Conservation (phyloP, 305 asterid species). For the Fraxinus sp. region DNA sequence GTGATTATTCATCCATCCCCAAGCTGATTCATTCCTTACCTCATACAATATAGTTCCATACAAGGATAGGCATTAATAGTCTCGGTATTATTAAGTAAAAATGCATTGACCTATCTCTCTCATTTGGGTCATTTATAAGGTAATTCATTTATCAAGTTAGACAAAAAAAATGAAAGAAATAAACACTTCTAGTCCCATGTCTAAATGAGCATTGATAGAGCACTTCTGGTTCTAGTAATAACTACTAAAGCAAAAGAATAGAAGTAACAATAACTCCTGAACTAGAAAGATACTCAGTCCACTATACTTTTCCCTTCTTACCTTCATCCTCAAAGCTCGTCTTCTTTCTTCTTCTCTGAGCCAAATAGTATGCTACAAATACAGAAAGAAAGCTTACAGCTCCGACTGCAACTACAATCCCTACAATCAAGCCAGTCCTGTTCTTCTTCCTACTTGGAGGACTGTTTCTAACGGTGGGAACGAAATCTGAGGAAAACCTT, state of each 20-base stretch:
- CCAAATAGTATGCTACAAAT: constrained; percentile 32
- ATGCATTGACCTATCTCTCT: not conserved
- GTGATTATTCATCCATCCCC: not conserved
- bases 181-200: not conserved
- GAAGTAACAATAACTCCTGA: not conserved
- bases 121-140: not conserved
- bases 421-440: constrained; percentile 59
- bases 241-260: not conserved
- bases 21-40: not conserved
- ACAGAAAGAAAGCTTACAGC: constrained; percentile 38
- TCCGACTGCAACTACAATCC: constrained; percentile 52
- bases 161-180: not conserved
- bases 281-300: not conserved
- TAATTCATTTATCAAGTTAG: not conserved
- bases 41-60: not conserved
- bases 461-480: constrained; percentile 50
- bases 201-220: not conserved
- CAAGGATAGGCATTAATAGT: not conserved
- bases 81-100: not conserved
- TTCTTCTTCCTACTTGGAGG: constrained; percentile 50
- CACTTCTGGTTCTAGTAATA: not conserved
- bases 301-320: constrained; percentile 19
- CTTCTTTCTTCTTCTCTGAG: constrained; percentile 47
- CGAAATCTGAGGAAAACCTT: constrained; percentile 47
- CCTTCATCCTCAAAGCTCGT: constrained; percentile 52